These are phyloP conservation scores for Aspergillus sergii DNA, from an alignment of 2,329 filamentous ascomycete genomes.

Conservation along the genomic window DNA sequence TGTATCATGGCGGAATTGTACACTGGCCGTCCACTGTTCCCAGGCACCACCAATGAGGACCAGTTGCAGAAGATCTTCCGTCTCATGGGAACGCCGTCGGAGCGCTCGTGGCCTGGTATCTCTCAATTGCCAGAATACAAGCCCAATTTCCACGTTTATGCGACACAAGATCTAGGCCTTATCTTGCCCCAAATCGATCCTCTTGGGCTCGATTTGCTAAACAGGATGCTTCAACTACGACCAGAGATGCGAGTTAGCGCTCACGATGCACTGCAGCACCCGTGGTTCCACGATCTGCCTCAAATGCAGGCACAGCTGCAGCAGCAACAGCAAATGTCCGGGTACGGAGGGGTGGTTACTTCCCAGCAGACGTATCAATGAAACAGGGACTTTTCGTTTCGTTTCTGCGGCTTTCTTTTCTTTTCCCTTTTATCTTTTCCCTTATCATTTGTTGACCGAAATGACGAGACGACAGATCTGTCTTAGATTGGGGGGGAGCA, in stretches of 20 bases:
- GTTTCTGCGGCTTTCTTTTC: background rate
- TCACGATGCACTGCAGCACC: slow-evolving; percentile 81
- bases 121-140: slow-evolving; percentile 98
- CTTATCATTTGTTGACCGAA: slow-evolving; percentile 14
- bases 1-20: slow-evolving; percentile 99
- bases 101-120: slow-evolving; percentile 94
- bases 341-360: slow-evolving; percentile 43
- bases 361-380: slow-evolving; percentile 39
- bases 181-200: slow-evolving; percentile 91
- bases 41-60: slow-evolving; percentile 97
- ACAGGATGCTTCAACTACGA: slow-evolving; percentile 87
- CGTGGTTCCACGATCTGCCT: slow-evolving; percentile 77
- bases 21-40: slow-evolving; percentile 91
- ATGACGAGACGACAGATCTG: slow-evolving; percentile 32
- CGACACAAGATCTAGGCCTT: slow-evolving; percentile 82
- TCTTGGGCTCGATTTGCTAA: slow-evolving; percentile 81
- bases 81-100: slow-evolving; percentile 96
- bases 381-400: background rate
- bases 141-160: slow-evolving; percentile 89
- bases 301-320: slow-evolving; percentile 57
- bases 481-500: slow-evolving; percentile 31
- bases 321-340: slow-evolving; percentile 41
- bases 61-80: slow-evolving; percentile 97
- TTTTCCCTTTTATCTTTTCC: background rate
- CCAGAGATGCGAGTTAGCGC: slow-evolving; percentile 91